These are phyloP conservation scores for Penstemon davidsonii DNA, from an alignment of 257 asterid genomes.

Conservation along the genomic window DNA sequence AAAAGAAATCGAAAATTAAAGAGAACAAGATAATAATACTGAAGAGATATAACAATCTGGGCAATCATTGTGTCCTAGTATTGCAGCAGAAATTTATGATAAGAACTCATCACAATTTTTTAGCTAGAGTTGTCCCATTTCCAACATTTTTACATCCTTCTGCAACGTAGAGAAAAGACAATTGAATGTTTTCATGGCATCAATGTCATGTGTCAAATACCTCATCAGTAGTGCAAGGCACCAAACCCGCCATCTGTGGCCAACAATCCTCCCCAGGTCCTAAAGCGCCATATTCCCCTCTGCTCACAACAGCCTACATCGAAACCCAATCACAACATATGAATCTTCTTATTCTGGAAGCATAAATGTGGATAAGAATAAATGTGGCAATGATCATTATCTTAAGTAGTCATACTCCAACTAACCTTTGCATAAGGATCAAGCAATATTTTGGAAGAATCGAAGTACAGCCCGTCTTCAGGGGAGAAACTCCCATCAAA, in stretches of 20 bases:
- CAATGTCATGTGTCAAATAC: constrained; percentile 37
- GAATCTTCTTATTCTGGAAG: background rate
- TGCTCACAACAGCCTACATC: constrained; percentile 71
- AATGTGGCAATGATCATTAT: background rate
- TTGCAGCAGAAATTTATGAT: background rate
- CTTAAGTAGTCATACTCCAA: constrained; percentile 3
- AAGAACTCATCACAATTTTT: background rate
- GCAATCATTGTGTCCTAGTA: too few species aligned
- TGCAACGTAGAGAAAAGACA: constrained; percentile 1
- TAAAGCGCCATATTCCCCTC: constrained; percentile 71
- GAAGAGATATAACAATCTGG: background rate
- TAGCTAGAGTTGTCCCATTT: background rate
- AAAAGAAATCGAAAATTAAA: background rate
- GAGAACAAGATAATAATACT: too few species aligned
- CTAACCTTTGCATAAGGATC: constrained; percentile 97
- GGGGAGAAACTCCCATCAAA: constrained; percentile 79
- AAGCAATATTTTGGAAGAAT: constrained; percentile 65
- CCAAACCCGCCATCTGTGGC: constrained; percentile 86
- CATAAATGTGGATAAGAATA: background rate
- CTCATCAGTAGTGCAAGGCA: constrained; percentile 65
- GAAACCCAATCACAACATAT: too few species aligned
- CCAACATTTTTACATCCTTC: constrained; percentile 7
- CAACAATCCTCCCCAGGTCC: constrained; percentile 74
- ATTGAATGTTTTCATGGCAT: constrained; percentile 2
- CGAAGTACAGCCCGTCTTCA: constrained; percentile 77